Conservation (phyloP, 2,329 filamentous ascomycete species). For the Diaporthe helianthi region DNA sequence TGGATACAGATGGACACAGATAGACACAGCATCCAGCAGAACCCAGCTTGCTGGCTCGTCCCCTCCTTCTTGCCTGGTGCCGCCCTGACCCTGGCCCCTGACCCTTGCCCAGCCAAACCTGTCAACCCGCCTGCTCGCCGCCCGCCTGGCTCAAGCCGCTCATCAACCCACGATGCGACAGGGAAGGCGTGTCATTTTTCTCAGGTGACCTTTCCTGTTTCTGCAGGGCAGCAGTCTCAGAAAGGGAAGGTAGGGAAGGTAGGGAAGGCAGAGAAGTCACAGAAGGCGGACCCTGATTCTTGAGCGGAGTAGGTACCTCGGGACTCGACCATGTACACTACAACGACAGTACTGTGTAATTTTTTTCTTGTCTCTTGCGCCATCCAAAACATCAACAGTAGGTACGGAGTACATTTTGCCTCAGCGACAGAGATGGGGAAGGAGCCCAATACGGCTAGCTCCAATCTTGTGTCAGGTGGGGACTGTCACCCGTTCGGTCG, state of each 20-base stretch:
- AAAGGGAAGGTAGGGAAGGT: constrained; percentile 3
- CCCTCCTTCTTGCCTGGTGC: constrained; percentile 21
- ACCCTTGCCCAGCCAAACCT: not conserved
- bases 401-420: not conserved
- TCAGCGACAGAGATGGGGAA: not conserved
- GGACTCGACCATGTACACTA: not conserved
- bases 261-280: not conserved
- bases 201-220: constrained; percentile 15
- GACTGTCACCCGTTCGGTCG: not conserved
- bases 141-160: not conserved
- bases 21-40: not conserved
- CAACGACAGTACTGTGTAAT: too few relatives aligned
- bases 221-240: constrained; percentile 19
- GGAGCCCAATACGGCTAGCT: not conserved
- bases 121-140: not conserved
- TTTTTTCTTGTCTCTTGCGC: not conserved
- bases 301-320: not conserved
- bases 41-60: constrained; percentile 19
- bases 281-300: constrained; percentile 10
- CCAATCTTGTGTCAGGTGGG: not conserved
- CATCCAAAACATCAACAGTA: too few relatives aligned
- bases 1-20: constrained; percentile 2
- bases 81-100: not conserved
- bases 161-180: constrained; percentile 20
- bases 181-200: constrained; percentile 17